Evolutionary conservation across 2,329 filamentous ascomycete genomes (phyloP).

Genomic region (Pseudodiploospora longispora): DNA sequence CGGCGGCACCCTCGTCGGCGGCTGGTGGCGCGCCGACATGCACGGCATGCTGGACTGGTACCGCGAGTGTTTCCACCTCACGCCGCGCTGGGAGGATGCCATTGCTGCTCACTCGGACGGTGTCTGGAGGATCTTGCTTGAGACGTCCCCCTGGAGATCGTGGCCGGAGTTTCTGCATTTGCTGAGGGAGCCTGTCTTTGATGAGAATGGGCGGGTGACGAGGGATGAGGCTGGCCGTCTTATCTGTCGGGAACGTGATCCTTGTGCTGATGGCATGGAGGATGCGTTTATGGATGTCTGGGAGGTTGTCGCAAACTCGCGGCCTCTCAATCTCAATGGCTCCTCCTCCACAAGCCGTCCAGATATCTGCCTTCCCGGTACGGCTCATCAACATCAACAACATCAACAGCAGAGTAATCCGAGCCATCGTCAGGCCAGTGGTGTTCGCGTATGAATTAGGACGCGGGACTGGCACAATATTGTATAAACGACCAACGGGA

Average conservation of each 20-base stretch:
- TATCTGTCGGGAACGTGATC: conserved; percentile 5
- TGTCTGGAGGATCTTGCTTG: conserved; percentile 14
- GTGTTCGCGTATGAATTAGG: too few species aligned
- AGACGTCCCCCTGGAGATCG: conserved; percentile 20
- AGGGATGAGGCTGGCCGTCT: conserved; percentile 6
- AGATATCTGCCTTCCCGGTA: too few species aligned
- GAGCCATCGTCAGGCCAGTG: too few species aligned
- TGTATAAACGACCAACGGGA: too few species aligned
- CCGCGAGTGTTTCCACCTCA: conserved; percentile 16
- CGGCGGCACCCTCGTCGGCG: conserved; percentile 14
- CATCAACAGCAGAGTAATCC: too few species aligned
- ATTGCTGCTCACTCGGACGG: conserved; percentile 15
- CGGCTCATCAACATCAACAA: too few species aligned
- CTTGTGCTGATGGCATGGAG: conserved; percentile 13
- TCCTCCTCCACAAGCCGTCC: too few species aligned
- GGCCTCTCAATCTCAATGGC: conserved; percentile 9
- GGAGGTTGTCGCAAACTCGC: conserved; percentile 14
- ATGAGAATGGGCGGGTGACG: conserved; percentile 3
- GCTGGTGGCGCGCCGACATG: conserved; percentile 18
- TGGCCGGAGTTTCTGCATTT: conserved; percentile 16
- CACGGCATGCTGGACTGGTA: conserved; percentile 21
- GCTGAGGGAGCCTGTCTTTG: conserved; percentile 11
- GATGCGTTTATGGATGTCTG: conserved; percentile 17
- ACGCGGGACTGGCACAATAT: too few species aligned
- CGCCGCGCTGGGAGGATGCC: conserved; percentile 10